Base-by-base conservation (phyloP, 306 rosid species). In the Prunus campanulata region DNA sequence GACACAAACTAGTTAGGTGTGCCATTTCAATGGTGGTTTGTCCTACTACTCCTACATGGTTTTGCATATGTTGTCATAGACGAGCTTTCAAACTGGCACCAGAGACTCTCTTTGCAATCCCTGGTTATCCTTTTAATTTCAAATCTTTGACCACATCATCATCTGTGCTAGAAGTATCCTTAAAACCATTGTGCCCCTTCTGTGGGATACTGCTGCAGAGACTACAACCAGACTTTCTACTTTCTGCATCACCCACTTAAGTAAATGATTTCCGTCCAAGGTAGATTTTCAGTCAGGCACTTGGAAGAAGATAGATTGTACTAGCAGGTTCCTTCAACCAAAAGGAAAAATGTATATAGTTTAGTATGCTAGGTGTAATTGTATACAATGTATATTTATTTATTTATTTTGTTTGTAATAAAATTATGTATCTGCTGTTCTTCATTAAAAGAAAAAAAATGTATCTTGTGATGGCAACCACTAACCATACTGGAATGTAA, bases 161-260 rank as follows among this genome's bases (percentile, higher is more conserved):
- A n/a, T 46, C 76, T 19, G 65, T 82, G 51, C 63, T 25, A 57
- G 68, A 84, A 59, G 76, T 81, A 56, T 70, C 87, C 81, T 81
- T 88, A 29, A 89, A 78, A 81, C 92, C 98, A 1, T 35, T 81
- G 54, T 92, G 98, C 12, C 97, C 96, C 74, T 95, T 89, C 71
- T 95, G 98, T 27, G 97, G 98, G 79, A 82, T 92, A 79, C 83
- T 92, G 82, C 86, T 92, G 49, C 96, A 89, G 81, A 83, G 97
- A 76, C 83, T 65, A 47, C 97, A 83, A 29, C 97, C 91, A 0
- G 97, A 90, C 49, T 92, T 92, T 79, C 87, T 92, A 79, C 93
- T 92, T 24, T 92, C 96, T 39, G 82, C 96, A 4, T 71, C 90
- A 69, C 96, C 90, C 22, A 94, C 93, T 51, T 95, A 83, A 78